Conservation (phyloP, 208 protist genomes). For the Blechomonas ayalai region DNA sequence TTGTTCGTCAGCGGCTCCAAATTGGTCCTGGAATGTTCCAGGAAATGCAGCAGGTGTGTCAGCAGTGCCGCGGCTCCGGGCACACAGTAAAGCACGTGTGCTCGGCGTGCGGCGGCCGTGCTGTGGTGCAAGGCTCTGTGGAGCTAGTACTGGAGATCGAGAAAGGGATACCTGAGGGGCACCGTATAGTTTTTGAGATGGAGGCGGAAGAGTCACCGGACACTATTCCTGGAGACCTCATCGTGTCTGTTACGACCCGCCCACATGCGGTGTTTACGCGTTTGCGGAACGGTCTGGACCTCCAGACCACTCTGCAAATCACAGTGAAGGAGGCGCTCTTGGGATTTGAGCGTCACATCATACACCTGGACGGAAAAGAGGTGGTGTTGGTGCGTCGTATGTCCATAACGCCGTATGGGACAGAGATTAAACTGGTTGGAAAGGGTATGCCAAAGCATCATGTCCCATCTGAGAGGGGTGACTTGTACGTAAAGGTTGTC, state of each 20-base stretch:
- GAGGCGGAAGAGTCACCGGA: slow-evolving; percentile 77
- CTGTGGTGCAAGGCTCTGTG: slow-evolving; percentile 36
- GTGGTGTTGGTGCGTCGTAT: slow-evolving; percentile 28
- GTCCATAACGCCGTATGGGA: slow-evolving; percentile 56
- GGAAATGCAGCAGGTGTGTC: slow-evolving; percentile 67
- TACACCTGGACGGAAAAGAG: slow-evolving; percentile 81
- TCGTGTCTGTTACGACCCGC: slow-evolving; percentile 36
- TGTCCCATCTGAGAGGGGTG: slow-evolving; percentile 76
- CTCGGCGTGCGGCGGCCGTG: slow-evolving; percentile 58
- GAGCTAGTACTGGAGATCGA: slow-evolving; percentile 66
- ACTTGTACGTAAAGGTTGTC: slow-evolving; percentile 81
- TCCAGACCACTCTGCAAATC: slow-evolving; percentile 71
- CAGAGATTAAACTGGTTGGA: slow-evolving; percentile 54
- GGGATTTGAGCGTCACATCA: slow-evolving; percentile 76
- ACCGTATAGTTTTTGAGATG: slow-evolving; percentile 77
- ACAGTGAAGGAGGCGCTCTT: slow-evolving; percentile 84
- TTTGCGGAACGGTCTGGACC: slow-evolving; percentile 65
- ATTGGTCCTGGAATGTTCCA: slow-evolving; percentile 72
- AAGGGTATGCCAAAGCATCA: slow-evolving; percentile 91
- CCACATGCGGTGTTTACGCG: slow-evolving; percentile 76
- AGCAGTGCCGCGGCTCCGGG: slow-evolving; percentile 79
- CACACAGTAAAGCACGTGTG: slow-evolving; percentile 69
- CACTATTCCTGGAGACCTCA: slow-evolving; percentile 72
- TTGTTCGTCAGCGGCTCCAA: slow-evolving; percentile 59
- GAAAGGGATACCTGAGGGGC: slow-evolving; percentile 53